Percentiles rank a stretch among this genome's conserved stretches.
These are phyloP conservation scores for Saturnispora gosingensis DNA, from an alignment of 805 yeast genomes.

Conservation along the genomic window DNA sequence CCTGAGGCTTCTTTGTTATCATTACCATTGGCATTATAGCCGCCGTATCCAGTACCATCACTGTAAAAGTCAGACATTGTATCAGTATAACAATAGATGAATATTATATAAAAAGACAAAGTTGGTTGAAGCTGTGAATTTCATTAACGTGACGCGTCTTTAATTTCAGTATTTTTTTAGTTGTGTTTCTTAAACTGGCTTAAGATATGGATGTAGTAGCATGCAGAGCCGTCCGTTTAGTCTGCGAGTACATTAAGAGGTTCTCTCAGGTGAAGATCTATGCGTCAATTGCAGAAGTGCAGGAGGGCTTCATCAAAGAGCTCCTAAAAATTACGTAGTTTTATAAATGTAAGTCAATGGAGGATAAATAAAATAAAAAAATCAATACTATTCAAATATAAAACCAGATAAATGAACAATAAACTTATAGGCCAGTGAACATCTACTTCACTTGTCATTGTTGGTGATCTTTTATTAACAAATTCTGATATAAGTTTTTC, in stretches of 20 bases:
- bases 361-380: neutral
- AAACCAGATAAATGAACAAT: neutral
- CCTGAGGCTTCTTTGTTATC: conserved; percentile 17
- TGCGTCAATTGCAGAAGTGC: no score
- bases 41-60: conserved; percentile 32
- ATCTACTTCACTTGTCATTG: neutral
- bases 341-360: neutral
- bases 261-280: no score
- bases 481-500: neutral
- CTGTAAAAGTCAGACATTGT: conserved; percentile 22
- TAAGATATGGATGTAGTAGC: neutral
- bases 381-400: neutral
- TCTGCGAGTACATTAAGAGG: no score
- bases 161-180: no score
- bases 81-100: conserved; percentile 4
- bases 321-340: neutral
- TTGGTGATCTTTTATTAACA: neutral
- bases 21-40: conserved; percentile 19
- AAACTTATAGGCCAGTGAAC: neutral
- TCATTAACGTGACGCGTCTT: neutral
- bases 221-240: no score
- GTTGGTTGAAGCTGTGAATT: neutral
- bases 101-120: neutral
- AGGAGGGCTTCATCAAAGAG: neutral
- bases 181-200: neutral